Base-by-base conservation (phyloP, 768 basidiomycete genomes). In the Cyathus striatus region DNA sequence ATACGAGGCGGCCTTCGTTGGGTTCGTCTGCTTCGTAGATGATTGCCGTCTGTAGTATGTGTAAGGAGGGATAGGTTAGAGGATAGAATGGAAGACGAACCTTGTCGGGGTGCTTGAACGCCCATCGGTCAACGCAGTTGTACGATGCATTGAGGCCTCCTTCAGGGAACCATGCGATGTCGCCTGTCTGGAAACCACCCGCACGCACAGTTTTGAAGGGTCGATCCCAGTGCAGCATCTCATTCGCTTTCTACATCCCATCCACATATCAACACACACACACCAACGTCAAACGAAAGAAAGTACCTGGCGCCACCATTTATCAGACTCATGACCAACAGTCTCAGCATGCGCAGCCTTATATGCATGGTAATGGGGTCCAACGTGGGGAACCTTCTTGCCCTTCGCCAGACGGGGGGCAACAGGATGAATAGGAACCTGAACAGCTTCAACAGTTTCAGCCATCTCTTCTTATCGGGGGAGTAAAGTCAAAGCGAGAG, bases 21-120 rank as follows among this genome's bases (percentile, higher is more conserved):
- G 93, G 87, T 61, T 99, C 95, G 56, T 99, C 95, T 1, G 93
- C 94, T 63, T 99, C 95, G 69, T 94, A 99, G 63, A 98, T 93
- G 65, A 98, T 96, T 22, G 95, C 95, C 21, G 84, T 82, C 88
- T 92, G 51, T 9, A 16, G 18, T 14, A 40, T 14, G 16, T 33
- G 38, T n/a, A n/a, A n/a, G n/a, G n/a, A n/a, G n/a, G n/a, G n/a
- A n/a, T n/a, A n/a, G n/a, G n/a, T n/a, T n/a, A n/a, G n/a, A n/a
- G n/a, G n/a, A n/a, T n/a, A n/a, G n/a, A n/a, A n/a, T n/a, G n/a
- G n/a, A n/a, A n/a, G 23, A 38, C 56, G 37, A 44, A 81, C 86
- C 68, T 81, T 84, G 61, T 96, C 68, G 0, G 95, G 96, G 56
- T 93, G 69, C 58, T 82, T 79, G 70, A 86, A 93, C 13, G 90